These are phyloP conservation scores for Plasmodium vinckei DNA, from an alignment of 169 alveolate species.

Conservation along the genomic window DNA sequence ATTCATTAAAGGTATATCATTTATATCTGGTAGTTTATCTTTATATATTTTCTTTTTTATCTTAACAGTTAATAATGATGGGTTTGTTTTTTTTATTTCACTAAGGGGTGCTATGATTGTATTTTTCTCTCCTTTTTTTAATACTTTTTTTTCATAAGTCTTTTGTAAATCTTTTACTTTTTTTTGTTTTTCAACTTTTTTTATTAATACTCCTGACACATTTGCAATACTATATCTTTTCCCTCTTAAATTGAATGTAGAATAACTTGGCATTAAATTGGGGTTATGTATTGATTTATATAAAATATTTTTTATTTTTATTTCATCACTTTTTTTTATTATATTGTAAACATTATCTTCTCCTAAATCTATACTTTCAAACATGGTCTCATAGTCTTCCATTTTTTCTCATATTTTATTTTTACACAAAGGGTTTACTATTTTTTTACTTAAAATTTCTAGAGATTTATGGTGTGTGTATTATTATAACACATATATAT, in stretches of 20 bases:
- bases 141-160: slow-evolving; percentile 45
- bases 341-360: slow-evolving; percentile 74
- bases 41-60: slow-evolving; percentile 70
- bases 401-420: slow-evolving; percentile 5
- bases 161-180: slow-evolving; percentile 57
- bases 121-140: slow-evolving; percentile 77
- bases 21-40: slow-evolving; percentile 67
- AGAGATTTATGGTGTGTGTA: background rate
- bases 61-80: slow-evolving; percentile 48
- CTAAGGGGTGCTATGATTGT: slow-evolving; percentile 42
- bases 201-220: slow-evolving; percentile 49
- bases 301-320: slow-evolving; percentile 44
- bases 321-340: slow-evolving; percentile 73
- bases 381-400: slow-evolving; percentile 64
- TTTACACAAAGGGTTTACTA: background rate
- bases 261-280: slow-evolving; percentile 71
- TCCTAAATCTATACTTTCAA: slow-evolving; percentile 36
- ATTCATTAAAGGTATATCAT: slow-evolving; percentile 73
- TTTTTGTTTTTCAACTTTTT: slow-evolving; percentile 57
- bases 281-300: slow-evolving; percentile 77
- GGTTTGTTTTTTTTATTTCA: slow-evolving; percentile 69
- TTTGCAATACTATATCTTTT: slow-evolving; percentile 70
- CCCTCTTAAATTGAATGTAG: slow-evolving; percentile 74
- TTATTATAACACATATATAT: background rate
- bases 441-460: background rate